These are phyloP conservation scores for Trichoderma sp. DNA, from an alignment of 2,329 filamentous ascomycete genomes.

Conservation along the genomic window DNA sequence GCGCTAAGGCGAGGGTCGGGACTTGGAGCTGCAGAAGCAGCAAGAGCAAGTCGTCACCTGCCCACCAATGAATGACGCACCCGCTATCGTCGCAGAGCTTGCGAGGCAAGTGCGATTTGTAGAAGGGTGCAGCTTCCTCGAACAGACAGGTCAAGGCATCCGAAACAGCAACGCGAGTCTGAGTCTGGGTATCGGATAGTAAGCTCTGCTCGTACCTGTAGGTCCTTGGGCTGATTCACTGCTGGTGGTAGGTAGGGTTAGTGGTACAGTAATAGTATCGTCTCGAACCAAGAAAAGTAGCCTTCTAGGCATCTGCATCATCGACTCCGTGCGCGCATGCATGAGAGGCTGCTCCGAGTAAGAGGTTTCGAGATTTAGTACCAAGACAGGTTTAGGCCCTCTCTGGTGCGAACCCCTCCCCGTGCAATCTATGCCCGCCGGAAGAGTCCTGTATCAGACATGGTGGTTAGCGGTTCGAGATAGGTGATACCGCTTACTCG, in stretches of 20 bases:
- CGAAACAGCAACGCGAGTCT: background rate
- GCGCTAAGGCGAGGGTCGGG: conserved; percentile 3
- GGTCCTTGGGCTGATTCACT: too few relatives aligned
- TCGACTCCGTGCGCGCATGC: conserved; percentile 6
- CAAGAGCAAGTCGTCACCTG: conserved; percentile 20
- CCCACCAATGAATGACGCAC: conserved; percentile 20
- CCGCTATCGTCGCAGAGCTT: background rate
- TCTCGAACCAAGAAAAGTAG: background rate
- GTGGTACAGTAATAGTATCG: background rate
- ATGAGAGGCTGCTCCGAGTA: background rate
- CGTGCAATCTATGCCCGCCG: conserved; percentile 4
- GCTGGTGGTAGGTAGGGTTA: background rate
- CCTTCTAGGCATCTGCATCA: background rate
- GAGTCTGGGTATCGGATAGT: background rate
- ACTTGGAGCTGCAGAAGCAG: background rate
- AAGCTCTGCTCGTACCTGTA: background rate
- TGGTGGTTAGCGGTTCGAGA: background rate
- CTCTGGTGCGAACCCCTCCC: background rate
- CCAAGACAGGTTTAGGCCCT: conserved; percentile 11
- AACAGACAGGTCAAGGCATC: background rate
- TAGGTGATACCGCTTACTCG: background rate
- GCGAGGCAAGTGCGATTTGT: background rate
- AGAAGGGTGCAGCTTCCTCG: background rate
- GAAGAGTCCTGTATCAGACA: background rate
- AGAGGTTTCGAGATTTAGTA: background rate